Percentiles rank a stretch among this genome's conserved stretches.
These are phyloP conservation scores for Ascodesmis nigricans DNA, from an alignment of 495 filamentous ascomycete genomes.

Conservation along the genomic window DNA sequence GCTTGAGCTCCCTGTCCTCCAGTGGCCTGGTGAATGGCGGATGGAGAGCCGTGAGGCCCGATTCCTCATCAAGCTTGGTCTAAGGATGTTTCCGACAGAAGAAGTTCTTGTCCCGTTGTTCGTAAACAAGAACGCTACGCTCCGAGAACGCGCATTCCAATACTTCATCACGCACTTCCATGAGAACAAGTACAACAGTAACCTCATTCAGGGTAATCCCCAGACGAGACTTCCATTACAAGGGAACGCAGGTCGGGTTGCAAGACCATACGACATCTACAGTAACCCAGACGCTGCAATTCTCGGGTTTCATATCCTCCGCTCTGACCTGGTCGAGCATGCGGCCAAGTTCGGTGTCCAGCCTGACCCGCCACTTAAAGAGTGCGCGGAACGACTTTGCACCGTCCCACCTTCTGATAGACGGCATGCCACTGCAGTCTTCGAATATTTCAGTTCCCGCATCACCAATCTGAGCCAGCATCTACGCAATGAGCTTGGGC, in stretches of 20 bases:
- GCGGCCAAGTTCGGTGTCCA: constrained; percentile 64
- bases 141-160: constrained; percentile 45
- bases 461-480: constrained; percentile 45
- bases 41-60: constrained; percentile 41
- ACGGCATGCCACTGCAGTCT: constrained; percentile 43
- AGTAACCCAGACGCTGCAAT: constrained; percentile 54
- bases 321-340: constrained; percentile 48
- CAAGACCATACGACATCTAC: constrained; percentile 56
- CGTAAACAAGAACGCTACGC: constrained; percentile 32
- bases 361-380: constrained; percentile 50
- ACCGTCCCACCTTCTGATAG: constrained; percentile 43
- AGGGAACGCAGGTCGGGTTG: constrained; percentile 29
- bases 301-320: constrained; percentile 58
- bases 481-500: constrained; percentile 34
- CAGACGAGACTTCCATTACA: constrained; percentile 26
- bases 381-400: constrained; percentile 48
- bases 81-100: constrained; percentile 43
- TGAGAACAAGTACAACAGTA: constrained; percentile 45
- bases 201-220: constrained; percentile 32
- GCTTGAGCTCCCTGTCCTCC: constrained; percentile 54
- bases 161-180: constrained; percentile 68
- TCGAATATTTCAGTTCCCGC: constrained; percentile 61
- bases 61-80: constrained; percentile 48
- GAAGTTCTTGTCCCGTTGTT: constrained; percentile 60
- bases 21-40: constrained; percentile 56